Conservation (phyloP, 139 green algal species). For the Volvox africanus region DNA sequence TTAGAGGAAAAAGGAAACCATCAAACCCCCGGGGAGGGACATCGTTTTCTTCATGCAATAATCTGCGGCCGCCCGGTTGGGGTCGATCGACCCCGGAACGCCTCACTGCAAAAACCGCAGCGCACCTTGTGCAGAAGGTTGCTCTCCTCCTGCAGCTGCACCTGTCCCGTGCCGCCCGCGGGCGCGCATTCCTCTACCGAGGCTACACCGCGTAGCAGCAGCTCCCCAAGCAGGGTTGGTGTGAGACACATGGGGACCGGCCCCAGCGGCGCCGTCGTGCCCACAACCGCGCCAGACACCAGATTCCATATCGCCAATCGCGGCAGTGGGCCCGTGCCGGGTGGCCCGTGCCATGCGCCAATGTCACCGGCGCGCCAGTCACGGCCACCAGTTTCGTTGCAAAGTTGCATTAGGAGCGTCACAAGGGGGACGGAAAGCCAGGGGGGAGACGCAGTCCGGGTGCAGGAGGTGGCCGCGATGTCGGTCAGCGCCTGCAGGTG, state of each 20-base stretch:
- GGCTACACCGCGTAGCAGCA: constrained; percentile 16
- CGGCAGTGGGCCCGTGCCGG: background rate
- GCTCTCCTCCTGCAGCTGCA: constrained; percentile 1
- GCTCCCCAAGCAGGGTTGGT: background rate
- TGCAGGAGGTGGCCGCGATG: background rate
- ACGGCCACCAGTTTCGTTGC: background rate
- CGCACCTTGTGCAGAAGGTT: constrained; percentile 38
- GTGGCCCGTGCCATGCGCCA: background rate
- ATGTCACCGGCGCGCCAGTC: background rate
- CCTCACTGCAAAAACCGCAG: too few species aligned
- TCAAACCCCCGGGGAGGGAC: too few species aligned
- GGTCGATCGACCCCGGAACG: too few species aligned
- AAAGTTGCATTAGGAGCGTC: constrained; percentile 11
- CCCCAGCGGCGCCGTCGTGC: background rate
- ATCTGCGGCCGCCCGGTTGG: too few species aligned
- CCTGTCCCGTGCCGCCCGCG: background rate
- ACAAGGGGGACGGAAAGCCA: constrained; percentile 16
- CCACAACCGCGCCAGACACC: background rate
- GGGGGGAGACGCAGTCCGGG: background rate
- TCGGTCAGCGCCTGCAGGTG: background rate
- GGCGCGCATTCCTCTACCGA: background rate
- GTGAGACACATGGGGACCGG: background rate
- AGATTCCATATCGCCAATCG: background rate
- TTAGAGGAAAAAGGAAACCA: too few species aligned
- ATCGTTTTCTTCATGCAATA: too few species aligned